Evolutionary conservation across 371 early-diverging fungal genomes (phyloP).

Genomic region (Mucor circinelloides): DNA sequence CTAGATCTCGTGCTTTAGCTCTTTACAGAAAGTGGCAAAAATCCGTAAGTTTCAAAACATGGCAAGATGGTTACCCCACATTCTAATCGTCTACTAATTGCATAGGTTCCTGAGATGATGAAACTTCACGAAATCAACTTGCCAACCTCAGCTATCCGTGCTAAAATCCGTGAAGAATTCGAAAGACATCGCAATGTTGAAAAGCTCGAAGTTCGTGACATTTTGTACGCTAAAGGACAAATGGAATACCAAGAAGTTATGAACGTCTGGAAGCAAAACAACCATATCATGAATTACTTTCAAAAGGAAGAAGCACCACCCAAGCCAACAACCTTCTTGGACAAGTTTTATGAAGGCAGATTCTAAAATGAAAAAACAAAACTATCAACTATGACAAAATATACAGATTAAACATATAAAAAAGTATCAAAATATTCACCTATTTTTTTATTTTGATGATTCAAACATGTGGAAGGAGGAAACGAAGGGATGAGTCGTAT

Average conservation of each 20-base stretch:
- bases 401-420: constrained; percentile 3
- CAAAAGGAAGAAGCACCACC: constrained; percentile 74
- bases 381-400: neutral
- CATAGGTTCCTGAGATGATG: constrained; percentile 81
- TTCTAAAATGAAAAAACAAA: constrained; percentile 29
- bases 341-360: constrained; percentile 83
- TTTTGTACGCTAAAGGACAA: constrained; percentile 86
- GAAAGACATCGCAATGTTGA: constrained; percentile 85
- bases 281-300: constrained; percentile 92
- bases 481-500: neutral
- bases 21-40: constrained; percentile 74
- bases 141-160: constrained; percentile 72
- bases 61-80: neutral
- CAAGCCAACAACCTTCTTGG: constrained; percentile 78
- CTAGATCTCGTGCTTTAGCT: constrained; percentile 57
- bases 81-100: neutral
- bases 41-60: constrained; percentile 45
- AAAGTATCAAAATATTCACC: neutral
- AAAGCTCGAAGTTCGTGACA: constrained; percentile 80
- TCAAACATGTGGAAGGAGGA: neutral
- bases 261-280: constrained; percentile 94
- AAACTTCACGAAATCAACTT: constrained; percentile 80
- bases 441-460: neutral
- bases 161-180: constrained; percentile 91
- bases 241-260: constrained; percentile 92